These are phyloP conservation scores for Lodderomyces metapsilosis DNA, from an alignment of 1,139 yeast species.

Conservation along the genomic window DNA sequence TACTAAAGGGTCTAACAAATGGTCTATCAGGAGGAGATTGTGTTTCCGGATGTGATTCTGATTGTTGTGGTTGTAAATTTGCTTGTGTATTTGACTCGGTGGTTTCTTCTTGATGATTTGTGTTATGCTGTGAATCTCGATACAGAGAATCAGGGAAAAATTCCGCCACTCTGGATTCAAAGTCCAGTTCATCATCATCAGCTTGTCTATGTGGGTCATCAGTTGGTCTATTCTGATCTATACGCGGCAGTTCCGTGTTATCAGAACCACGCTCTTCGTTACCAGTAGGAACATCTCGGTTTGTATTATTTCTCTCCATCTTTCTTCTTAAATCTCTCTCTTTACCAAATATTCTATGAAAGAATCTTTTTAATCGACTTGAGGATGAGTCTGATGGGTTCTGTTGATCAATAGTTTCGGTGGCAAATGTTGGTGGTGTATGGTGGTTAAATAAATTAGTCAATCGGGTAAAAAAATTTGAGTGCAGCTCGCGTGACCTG, in stretches of 20 bases:
- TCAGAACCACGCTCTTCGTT: background rate
- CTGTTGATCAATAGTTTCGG: background rate
- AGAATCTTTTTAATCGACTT: background rate
- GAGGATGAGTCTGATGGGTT: background rate
- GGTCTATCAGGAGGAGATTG: background rate
- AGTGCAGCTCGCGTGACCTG: slow-evolving; percentile 1
- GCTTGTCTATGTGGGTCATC: background rate
- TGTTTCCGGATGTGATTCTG: too few species aligned
- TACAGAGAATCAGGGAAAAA: slow-evolving; percentile 3
- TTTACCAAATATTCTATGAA: background rate
- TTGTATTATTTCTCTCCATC: background rate
- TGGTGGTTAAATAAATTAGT: background rate
- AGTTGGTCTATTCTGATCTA: background rate
- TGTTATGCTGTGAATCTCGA: slow-evolving; percentile 2
- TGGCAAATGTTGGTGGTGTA: background rate
- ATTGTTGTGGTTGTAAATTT: background rate
- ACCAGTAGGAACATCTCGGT: background rate
- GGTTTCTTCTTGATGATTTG: background rate
- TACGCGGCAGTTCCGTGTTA: background rate
- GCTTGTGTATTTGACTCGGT: background rate
- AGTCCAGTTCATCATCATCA: background rate
- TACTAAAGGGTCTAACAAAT: too few species aligned
- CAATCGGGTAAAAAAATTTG: background rate
- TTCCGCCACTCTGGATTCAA: background rate
- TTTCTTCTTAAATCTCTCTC: background rate